A percentile compares a stretch with the other conserved stretches of the same genome.
Conservation (phyloP, 768 basidiomycete species). For the Boletales sp. region DNA sequence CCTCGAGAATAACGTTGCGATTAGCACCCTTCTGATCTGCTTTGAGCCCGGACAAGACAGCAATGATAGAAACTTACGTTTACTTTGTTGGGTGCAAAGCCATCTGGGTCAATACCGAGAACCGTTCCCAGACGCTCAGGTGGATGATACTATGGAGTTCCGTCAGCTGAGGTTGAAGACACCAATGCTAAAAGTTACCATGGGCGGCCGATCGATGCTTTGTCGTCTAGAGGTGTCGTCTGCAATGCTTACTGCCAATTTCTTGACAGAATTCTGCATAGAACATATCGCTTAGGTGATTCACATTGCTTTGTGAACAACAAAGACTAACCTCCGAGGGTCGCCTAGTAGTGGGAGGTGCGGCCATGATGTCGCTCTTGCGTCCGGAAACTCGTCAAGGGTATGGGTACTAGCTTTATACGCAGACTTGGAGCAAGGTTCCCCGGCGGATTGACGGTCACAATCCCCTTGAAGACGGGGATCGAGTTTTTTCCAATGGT, state of each 20-base stretch:
- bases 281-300: conserved; percentile 1
- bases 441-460: not conserved
- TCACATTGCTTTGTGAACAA: not conserved
- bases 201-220: not conserved
- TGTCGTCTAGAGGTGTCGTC: not conserved
- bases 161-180: not conserved
- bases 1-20: conserved; percentile 1
- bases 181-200: conserved; percentile 4
- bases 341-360: not conserved
- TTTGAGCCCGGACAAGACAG: not conserved
- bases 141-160: not conserved
- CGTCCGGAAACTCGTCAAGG: not conserved
- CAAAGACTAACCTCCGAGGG: conserved; percentile 11
- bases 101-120: conserved; percentile 4
- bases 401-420: conserved; percentile 10
- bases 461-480: conserved; percentile 1
- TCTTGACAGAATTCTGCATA: conserved; percentile 5
- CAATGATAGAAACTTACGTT: conserved; percentile 6
- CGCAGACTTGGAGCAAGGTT: not conserved
- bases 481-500: conserved; percentile 3
- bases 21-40: not conserved
- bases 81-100: not conserved
- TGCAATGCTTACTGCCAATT: not conserved
- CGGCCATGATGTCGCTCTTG: conserved; percentile 3
- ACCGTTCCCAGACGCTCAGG: not conserved